These are phyloP conservation scores for Chloranthus sessilifolius DNA, from an alignment of 164 flowering plant species.

Conservation along the genomic window DNA sequence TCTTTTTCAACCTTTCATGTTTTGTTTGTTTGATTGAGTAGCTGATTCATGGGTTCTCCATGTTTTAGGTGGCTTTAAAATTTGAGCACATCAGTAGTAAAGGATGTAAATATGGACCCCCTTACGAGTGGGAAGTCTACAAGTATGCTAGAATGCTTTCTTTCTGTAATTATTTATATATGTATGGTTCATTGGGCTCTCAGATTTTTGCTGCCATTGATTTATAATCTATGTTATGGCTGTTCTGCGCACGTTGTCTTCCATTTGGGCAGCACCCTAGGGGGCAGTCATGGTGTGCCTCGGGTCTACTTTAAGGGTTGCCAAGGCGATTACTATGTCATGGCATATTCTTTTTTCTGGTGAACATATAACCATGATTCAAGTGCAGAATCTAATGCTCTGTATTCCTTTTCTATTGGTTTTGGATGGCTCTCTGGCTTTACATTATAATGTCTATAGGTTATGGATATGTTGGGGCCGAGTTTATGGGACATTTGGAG, in stretches of 20 bases:
- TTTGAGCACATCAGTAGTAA: conserved; percentile 78
- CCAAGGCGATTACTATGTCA: conserved; percentile 69
- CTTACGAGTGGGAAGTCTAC: conserved; percentile 84
- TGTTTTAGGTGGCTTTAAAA: conserved; percentile 60
- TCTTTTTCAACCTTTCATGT: not conserved
- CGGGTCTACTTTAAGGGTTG: conserved; percentile 68
- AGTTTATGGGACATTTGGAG: conserved; percentile 94
- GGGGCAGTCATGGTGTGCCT: conserved; percentile 83
- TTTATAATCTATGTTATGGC: no score
- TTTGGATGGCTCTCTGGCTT: no score
- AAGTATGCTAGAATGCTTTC: conserved; percentile 30
- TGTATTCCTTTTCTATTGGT: no score
- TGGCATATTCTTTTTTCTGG: conserved; percentile 32
- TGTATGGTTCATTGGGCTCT: not conserved
- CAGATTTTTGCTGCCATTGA: not conserved
- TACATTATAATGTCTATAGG: conserved; percentile 48
- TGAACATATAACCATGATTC: no score
- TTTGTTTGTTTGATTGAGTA: not conserved
- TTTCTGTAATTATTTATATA: not conserved
- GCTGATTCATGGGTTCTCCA: no score
- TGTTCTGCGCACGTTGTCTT: not conserved
- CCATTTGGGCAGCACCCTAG: conserved; percentile 45
- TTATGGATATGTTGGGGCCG: conserved; percentile 96
- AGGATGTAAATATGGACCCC: conserved; percentile 80
- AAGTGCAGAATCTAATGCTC: no score